Conservation (phyloP, 2,329 filamentous ascomycete species). For the Fusarium mangiferae region DNA sequence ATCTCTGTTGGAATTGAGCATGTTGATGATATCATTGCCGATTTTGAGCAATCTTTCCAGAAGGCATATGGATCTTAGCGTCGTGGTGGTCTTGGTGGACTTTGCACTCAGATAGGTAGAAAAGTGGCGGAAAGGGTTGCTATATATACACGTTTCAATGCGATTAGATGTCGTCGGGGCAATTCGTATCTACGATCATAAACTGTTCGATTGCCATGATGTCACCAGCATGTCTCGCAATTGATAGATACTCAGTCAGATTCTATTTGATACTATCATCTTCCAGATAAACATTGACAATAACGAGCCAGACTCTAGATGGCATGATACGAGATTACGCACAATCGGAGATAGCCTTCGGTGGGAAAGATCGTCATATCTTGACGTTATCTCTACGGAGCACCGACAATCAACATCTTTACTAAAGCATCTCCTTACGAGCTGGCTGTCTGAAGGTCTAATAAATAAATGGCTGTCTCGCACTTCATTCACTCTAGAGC, state of each 20-base stretch:
- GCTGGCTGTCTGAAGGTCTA: not conserved
- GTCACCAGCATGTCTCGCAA: not conserved
- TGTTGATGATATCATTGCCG: slow-evolving; percentile 95
- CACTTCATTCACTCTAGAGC: not conserved
- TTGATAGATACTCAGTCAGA: too few relatives aligned
- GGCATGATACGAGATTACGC: not conserved
- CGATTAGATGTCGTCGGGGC: not conserved
- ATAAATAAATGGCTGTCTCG: not conserved
- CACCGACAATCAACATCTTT: rapidly evolving
- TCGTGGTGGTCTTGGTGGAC: not conserved
- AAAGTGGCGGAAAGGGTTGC: not conserved
- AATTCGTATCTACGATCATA: too few relatives aligned
- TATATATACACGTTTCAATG: not conserved
- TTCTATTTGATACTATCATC: rapidly evolving
- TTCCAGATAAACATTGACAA: not conserved
- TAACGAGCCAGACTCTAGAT: not conserved
- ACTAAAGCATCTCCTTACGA: not conserved
- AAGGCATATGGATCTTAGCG: not conserved
- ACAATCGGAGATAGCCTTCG: not conserved
- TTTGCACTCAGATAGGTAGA: not conserved
- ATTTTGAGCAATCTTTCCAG: slow-evolving; percentile 92
- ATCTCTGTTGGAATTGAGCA: slow-evolving; percentile 97
- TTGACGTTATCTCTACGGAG: too few relatives aligned
- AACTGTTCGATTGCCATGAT: not conserved
- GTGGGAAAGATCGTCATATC: too few relatives aligned